Conservation (phyloP, 2,329 filamentous ascomycete species). For the Colletotrichum zoysiae region DNA sequence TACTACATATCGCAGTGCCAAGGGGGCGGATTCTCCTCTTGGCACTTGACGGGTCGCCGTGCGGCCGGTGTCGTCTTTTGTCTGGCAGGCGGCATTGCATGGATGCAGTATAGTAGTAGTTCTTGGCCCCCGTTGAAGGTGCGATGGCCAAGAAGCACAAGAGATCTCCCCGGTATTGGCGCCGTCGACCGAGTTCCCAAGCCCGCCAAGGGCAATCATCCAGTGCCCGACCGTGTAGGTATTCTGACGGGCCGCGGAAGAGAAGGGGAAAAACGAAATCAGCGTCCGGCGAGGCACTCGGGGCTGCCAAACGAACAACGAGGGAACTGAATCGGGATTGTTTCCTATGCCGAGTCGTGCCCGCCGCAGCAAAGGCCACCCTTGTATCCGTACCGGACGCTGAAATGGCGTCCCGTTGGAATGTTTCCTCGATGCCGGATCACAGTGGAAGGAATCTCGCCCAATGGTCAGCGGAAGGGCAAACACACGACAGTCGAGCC, state of each 20-base stretch:
- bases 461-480: slow-evolving; percentile 12
- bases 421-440: slow-evolving; percentile 30
- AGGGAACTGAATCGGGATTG: slow-evolving; percentile 20
- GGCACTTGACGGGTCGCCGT: slow-evolving; percentile 37
- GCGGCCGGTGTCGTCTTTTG: slow-evolving; percentile 38
- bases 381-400: not conserved
- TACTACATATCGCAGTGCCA: slow-evolving; percentile 5
- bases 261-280: not conserved
- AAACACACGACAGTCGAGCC: slow-evolving; percentile 25
- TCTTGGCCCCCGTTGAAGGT: not conserved
- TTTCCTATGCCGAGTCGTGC: slow-evolving; percentile 31
- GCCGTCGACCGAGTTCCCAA: slow-evolving; percentile 12
- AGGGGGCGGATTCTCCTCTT: slow-evolving; percentile 31
- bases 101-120: not conserved
- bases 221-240: slow-evolving; percentile 2
- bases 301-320: slow-evolving; percentile 5
- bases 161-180: slow-evolving; percentile 34
- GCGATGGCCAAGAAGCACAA: slow-evolving; percentile 34
- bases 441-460: slow-evolving; percentile 10
- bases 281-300: not conserved
- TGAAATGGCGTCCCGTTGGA: slow-evolving; percentile 23
- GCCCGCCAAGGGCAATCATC: slow-evolving; percentile 36
- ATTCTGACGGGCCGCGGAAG: not conserved
- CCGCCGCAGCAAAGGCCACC: not conserved
- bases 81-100: slow-evolving; percentile 8